A percentile compares a stretch with the other conserved stretches of the same genome.
Evolutionary conservation across 305 asterid genomes (phyloP).

Genomic region (Fraxinus angustifolia): DNA sequence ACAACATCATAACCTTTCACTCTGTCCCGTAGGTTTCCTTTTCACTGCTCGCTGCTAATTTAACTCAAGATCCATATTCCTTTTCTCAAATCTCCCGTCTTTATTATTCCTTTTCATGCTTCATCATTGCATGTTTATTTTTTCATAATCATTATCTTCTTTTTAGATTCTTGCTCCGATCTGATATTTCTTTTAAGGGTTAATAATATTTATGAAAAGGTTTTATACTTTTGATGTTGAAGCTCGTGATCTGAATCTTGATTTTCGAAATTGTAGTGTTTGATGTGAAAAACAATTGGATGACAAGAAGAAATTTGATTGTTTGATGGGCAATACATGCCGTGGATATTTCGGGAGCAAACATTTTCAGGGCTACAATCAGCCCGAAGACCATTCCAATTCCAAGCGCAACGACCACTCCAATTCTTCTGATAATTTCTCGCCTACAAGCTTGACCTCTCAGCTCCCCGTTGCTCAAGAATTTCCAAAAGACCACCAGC

Average conservation of each 20-base stretch:
- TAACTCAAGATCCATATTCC: background rate
- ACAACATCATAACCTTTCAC: background rate
- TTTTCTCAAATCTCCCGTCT: background rate
- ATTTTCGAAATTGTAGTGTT: background rate
- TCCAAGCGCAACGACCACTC: conserved; percentile 32
- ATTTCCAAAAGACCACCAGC: conserved; percentile 33
- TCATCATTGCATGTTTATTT: background rate
- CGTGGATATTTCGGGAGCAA: conserved; percentile 73
- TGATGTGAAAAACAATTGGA: conserved; percentile 22
- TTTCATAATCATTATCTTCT: conserved; percentile 2
- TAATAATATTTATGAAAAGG: background rate
- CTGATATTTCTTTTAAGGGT: conserved; percentile 10
- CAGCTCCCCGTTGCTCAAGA: conserved; percentile 40
- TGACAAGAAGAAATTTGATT: conserved; percentile 30
- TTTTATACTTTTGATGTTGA: background rate
- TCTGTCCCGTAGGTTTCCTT: background rate
- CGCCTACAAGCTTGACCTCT: conserved; percentile 35
- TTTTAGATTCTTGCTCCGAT: conserved; percentile 20
- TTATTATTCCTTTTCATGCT: background rate
- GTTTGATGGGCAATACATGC: conserved; percentile 97
- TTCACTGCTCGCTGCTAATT: background rate
- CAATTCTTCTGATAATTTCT: conserved; percentile 35
- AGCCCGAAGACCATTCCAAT: conserved; percentile 39
- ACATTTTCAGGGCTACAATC: conserved; percentile 47
- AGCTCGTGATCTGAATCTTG: background rate